Evolutionary conservation across 225 moss, liverwort and hornwort species (phyloP).

Genomic region (Antitrichia curtipendula): DNA sequence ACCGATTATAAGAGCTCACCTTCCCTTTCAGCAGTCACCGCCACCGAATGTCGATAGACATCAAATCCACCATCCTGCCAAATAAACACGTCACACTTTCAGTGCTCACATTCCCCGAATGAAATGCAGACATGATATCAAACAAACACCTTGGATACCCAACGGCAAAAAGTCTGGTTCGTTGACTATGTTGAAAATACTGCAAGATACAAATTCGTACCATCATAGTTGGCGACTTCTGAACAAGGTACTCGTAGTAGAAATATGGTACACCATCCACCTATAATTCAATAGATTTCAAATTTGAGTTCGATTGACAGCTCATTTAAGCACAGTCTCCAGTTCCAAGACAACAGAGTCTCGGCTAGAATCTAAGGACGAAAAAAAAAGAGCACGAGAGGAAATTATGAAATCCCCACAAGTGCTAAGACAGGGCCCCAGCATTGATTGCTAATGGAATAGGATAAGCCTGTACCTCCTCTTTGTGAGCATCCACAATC

Average conservation of each 20-base stretch:
- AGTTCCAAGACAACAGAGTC: background rate
- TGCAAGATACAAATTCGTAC: slow-evolving; percentile 19
- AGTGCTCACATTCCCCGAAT: background rate
- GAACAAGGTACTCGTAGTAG: slow-evolving; percentile 90
- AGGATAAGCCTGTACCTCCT: slow-evolving; percentile 38
- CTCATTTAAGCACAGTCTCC: background rate
- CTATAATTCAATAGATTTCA: slow-evolving; percentile 18
- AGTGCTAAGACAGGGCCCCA: background rate
- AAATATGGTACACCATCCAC: slow-evolving; percentile 80
- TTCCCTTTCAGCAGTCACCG: slow-evolving; percentile 86
- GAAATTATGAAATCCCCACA: background rate
- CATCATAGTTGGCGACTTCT: slow-evolving; percentile 81
- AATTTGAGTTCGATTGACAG: background rate
- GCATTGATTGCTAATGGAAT: background rate
- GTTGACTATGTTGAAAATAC: background rate
- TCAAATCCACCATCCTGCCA: slow-evolving; percentile 63
- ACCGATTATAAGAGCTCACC: slow-evolving; percentile 20
- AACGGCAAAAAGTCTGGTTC: background rate
- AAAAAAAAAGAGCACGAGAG: background rate
- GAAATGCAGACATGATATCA: background rate
- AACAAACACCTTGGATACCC: background rate
- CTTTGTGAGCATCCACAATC: slow-evolving; percentile 60
- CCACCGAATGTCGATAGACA: slow-evolving; percentile 81
- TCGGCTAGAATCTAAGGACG: background rate
- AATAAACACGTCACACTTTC: background rate